Evolutionary conservation across 768 basidiomycete genomes (phyloP), one percentile per base, ranked within the genome.

Genomic region (Pleurotus citrinopileatus): DNA sequence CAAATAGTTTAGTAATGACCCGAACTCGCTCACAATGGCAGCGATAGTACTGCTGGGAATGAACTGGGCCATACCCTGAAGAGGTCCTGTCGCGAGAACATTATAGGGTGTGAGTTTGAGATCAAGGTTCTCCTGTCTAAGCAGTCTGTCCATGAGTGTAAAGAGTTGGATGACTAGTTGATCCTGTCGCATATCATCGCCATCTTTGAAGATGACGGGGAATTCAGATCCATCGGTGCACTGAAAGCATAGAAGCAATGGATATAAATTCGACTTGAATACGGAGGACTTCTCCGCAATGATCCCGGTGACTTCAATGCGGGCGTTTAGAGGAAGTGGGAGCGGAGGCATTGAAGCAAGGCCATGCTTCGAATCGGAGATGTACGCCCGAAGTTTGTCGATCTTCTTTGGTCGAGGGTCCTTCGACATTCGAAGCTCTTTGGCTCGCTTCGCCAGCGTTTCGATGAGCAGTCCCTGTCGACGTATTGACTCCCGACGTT

Each of bases 141-240:
- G 71, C 22, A 99, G 70, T 44, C 90, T 80, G 65, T 99, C 94
- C 97, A 99, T 99, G 23, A 99, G 82, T 13, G 94, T 97, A 69
- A 99, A 95, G n/a, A 98, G 78, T 68, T 99, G 97, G 46, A 98
- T 89, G 23, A 98, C 95, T 32, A 99, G 83, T 67, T 99, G 97
- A 66, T 99, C 97, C 68, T 99, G 97, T 19, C 97, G 86, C 79
- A 98, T 88, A 65, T 99, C 97, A 65, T 98, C 97, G 12, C 97
- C 97, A 60, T 98, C 95, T 70, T 98, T 99, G 80, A 98, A 98
- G 56, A 99, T 98, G 48, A 98, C 82, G 0, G 95, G 91, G 68
- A 89, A 98, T 65, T 94, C 91, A 13, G 84, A 80, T 8, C 90
- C 87, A 54, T 92, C 89, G 8, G 84, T 75, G 60, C 90, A 89